Conservation (phyloP, 371 early-diverging fungal species). For the Furculomyces boomerangus region DNA sequence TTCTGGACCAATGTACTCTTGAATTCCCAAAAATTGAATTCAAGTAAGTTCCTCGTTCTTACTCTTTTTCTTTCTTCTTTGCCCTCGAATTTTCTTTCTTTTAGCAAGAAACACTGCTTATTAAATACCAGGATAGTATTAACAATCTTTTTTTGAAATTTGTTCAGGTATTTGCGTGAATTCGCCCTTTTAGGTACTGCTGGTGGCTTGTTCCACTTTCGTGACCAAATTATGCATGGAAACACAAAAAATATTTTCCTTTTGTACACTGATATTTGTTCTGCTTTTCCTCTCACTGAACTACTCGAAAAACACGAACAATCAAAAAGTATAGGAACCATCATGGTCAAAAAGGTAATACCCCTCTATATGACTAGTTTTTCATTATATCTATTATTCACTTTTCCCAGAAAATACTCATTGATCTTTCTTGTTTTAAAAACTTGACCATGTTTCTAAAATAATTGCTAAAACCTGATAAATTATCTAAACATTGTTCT, state of each 20-base stretch:
- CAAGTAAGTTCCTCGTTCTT: conserved; percentile 31
- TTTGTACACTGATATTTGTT: conserved; percentile 88
- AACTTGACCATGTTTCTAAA: no score
- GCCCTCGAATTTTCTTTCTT: neutral
- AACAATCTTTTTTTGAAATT: neutral
- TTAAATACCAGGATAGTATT: neutral
- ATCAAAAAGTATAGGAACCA: conserved; percentile 63
- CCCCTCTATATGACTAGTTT: neutral
- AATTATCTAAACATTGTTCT: neutral
- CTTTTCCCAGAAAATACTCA: no score
- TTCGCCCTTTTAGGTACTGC: conserved; percentile 92
- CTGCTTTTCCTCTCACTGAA: conserved; percentile 74
- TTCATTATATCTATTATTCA: no score
- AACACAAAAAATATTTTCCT: conserved; percentile 82
- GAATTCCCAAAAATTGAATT: conserved; percentile 71
- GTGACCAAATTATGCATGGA: conserved; percentile 85
- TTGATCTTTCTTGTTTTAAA: no score
- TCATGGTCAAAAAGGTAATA: conserved; percentile 60
- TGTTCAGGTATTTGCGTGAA: conserved; percentile 76
- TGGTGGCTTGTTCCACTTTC: conserved; percentile 93
- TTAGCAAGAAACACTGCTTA: neutral
- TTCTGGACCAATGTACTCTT: conserved; percentile 57
- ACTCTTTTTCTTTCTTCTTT: neutral
- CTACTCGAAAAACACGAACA: conserved; percentile 67
- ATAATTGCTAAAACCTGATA: no score